Evolutionary conservation across 176 grass and related monocot species (phyloP), one percentile per base, ranked within the genome.

Genomic region (Tuctoria greenei): DNA sequence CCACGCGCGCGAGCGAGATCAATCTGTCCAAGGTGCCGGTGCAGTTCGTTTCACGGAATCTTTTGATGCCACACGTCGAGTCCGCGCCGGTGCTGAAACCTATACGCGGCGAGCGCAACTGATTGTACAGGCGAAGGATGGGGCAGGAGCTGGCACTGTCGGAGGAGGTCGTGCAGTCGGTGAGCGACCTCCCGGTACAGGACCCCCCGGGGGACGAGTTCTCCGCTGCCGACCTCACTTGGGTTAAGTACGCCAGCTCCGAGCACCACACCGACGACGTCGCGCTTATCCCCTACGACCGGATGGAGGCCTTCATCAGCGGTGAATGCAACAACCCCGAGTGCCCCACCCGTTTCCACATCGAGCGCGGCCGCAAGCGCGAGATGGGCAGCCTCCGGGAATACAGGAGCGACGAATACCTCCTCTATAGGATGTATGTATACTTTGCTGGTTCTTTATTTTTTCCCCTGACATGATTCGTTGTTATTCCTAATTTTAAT

Each of bases 321-420:
- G 93, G 93, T 4, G 93, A 97, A 65, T 86, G 90, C 74, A 84
- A 43, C 47, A 93, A 78, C 39, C 75, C 93, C 6, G 93, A 93
- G 81, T 86, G 72, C 39, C 93, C 93, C 7, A 97, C 90, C 0
- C 75, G 93, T 21, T 97, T 97, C 79, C 93, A 97, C 73, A 93
- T 87, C 28, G 93, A 97, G 76, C 90, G 88, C 24, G 78, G 88
- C 41, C 79, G 90, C 72, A 97, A 89, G 74, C 92, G 93, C 54
- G 90, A 91, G 10, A 80, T 70, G 66, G 93, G 86, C 47, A 83
- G 78, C 66, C 67, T 97, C 73, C 83, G 69, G 69, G 74, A 97
- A 76, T 82, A 77, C 51, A 82, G 83, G 65, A 91, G 83, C 26
- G 90, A 97, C 46, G 93, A 97, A 27, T 91, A 81, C 70, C 86